Evolutionary conservation across 257 asterid genomes (phyloP).

Genomic region (Solanum rostratum): DNA sequence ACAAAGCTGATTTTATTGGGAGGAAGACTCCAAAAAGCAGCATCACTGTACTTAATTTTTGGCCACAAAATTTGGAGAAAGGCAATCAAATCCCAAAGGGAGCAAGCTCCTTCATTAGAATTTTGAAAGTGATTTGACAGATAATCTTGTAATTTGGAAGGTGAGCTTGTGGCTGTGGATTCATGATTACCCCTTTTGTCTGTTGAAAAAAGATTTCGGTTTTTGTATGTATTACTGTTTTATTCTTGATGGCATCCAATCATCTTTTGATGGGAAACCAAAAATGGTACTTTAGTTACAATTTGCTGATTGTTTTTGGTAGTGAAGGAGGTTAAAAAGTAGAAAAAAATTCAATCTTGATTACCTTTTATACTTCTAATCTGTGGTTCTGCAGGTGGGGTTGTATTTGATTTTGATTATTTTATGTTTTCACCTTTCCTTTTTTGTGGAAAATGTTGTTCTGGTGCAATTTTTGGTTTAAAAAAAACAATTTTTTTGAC

Average conservation of each 20-base stretch:
- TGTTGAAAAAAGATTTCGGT: neutral
- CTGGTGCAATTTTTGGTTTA: neutral
- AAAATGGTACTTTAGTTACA: neutral
- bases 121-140: conserved; percentile 27
- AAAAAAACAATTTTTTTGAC: neutral
- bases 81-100: conserved; percentile 1
- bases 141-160: neutral
- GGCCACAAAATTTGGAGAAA: conserved; percentile 29
- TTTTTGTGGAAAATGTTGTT: neutral
- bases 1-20: neutral
- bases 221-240: neutral
- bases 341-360: neutral
- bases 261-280: neutral
- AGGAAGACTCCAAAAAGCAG: conserved; percentile 7
- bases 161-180: neutral
- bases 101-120: conserved; percentile 16
- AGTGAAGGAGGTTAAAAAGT: neutral
- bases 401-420: neutral
- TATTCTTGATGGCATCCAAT: neutral
- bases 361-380: neutral
- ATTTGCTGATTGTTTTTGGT: neutral
- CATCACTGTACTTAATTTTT: conserved; percentile 19
- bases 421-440: neutral
- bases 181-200: conserved; percentile 3
- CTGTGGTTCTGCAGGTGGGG: neutral